These are phyloP conservation scores for Yamadazyma dushanensis DNA, from an alignment of 1,139 yeast species.

Conservation along the genomic window DNA sequence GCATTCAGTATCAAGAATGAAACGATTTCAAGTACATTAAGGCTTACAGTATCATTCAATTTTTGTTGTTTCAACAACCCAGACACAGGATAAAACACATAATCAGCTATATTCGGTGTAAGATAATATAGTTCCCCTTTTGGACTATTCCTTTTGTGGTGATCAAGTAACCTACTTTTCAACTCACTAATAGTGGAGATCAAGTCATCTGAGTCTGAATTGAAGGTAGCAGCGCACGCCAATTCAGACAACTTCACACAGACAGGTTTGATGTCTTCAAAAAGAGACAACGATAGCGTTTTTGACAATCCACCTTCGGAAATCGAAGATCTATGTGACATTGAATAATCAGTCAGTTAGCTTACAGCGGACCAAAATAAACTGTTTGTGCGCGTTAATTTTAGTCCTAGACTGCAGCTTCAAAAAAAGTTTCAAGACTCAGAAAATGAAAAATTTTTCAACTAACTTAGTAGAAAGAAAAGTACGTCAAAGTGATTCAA, in stretches of 20 bases:
- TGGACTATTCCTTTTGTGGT: conserved; percentile 15
- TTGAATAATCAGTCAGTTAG: neutral
- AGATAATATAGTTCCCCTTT: conserved; percentile 22
- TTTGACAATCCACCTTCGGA: conserved; percentile 1
- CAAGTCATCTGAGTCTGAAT: conserved; percentile 15
- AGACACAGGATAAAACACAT: conserved; percentile 43
- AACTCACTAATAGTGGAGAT: conserved; percentile 13
- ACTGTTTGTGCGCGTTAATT: neutral
- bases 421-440: neutral
- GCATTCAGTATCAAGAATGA: conserved; percentile 28
- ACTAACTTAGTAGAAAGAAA: conserved; percentile 1
- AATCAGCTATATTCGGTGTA: conserved; percentile 39
- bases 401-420: no score
- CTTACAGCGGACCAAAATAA: neutral
- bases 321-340: neutral
- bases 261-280: conserved; percentile 30
- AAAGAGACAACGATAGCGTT: conserved; percentile 30
- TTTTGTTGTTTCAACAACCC: conserved; percentile 29
- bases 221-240: conserved; percentile 17
- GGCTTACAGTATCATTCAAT: conserved; percentile 22
- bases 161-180: conserved; percentile 16
- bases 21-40: conserved; percentile 28
- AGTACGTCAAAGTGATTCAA: conserved; percentile 5
- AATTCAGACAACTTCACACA: conserved; percentile 33
- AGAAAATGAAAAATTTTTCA: conserved; percentile 9